Conservation (phyloP, 2,329 filamentous ascomycete genomes). For the Claviceps quebecensis region DNA sequence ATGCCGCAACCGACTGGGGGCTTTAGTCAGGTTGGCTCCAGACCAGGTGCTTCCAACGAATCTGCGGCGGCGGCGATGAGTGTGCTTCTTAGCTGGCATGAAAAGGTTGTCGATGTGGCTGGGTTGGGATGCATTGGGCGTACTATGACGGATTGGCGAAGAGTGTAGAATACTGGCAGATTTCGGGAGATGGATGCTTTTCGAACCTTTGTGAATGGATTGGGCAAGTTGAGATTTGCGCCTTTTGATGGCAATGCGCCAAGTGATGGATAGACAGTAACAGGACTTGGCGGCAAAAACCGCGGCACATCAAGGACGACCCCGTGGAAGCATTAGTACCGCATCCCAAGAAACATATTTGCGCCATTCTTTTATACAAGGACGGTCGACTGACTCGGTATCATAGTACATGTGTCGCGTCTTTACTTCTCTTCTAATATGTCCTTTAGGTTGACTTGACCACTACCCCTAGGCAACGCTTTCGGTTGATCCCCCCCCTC, state of each 20-base stretch:
- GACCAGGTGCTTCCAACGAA: slow-evolving; percentile 41
- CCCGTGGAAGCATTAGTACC: background rate
- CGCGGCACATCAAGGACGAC: too few relatives aligned
- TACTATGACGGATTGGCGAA: slow-evolving; percentile 92
- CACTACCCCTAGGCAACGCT: slow-evolving; percentile 71
- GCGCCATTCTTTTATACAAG: background rate
- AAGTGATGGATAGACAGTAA: background rate
- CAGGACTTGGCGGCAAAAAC: too few relatives aligned
- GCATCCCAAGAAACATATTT: background rate
- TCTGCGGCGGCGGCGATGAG: slow-evolving; percentile 86
- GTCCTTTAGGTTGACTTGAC: slow-evolving; percentile 79
- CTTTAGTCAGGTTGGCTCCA: slow-evolving; percentile 63
- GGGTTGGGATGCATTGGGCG: slow-evolving; percentile 83
- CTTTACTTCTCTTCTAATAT: slow-evolving; percentile 39
- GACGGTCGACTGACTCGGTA: background rate
- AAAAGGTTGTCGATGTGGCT: slow-evolving; percentile 91
- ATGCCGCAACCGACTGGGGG: slow-evolving; percentile 66
- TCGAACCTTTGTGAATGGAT: background rate
- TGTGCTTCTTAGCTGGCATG: slow-evolving; percentile 93
- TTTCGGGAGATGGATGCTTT: background rate
- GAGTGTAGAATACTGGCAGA: slow-evolving; percentile 29
- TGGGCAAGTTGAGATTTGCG: too few relatives aligned
- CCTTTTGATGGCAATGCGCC: background rate
- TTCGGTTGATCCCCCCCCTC: slow-evolving; percentile 65
- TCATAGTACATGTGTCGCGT: background rate